Evolutionary conservation across 129 eudicot genomes (phyloP).

Genomic region (Saposhnikovia divaricata): DNA sequence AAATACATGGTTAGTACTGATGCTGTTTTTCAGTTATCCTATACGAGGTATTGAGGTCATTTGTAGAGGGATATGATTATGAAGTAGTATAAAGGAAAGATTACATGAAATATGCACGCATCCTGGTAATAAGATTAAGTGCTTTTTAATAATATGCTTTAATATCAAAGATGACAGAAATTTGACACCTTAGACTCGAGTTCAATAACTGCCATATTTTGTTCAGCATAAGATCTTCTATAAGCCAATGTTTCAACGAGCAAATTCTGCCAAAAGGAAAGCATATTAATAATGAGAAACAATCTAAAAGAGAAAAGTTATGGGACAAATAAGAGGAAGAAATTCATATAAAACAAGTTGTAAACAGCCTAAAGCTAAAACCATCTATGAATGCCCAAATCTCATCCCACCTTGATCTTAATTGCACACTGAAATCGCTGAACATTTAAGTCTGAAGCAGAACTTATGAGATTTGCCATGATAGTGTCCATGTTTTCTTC

Average conservation of each 20-base stretch:
- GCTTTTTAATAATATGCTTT: not conserved
- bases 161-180: not conserved
- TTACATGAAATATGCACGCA: not conserved
- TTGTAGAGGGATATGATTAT: no score
- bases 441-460: conserved; percentile 44
- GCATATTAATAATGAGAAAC: not conserved
- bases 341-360: not conserved
- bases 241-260: conserved; percentile 60
- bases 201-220: conserved; percentile 51
- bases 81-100: not conserved
- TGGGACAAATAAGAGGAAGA: not conserved
- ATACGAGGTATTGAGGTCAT: no score
- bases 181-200: conserved; percentile 64
- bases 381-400: conserved; percentile 6
- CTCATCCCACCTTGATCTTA: conserved; percentile 51
- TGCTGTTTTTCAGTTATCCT: no score
- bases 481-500: conserved; percentile 53
- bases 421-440: conserved; percentile 57
- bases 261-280: conserved; percentile 39
- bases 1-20: no score
- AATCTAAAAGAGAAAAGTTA: not conserved
- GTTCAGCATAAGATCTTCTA: conserved; percentile 62
- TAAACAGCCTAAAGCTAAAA: conserved; percentile 5
- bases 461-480: conserved; percentile 42
- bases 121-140: not conserved